phyloP scores from a whole-genome alignment of 306 rosid genomes.

The peach (Prunus persica) region DNA sequence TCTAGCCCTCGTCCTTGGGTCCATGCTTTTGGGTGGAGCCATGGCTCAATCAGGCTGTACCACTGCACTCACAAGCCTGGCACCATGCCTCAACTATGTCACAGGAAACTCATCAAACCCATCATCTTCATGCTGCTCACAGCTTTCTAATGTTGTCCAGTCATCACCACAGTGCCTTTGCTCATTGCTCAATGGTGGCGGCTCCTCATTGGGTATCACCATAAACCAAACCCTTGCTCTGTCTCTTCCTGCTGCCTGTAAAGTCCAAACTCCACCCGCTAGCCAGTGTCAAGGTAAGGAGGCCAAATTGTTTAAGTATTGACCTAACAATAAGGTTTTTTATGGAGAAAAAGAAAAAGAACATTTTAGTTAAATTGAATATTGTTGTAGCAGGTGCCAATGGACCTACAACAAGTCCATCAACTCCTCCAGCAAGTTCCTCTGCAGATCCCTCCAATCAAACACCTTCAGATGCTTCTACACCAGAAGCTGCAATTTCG shows the following conservation, averaged over 20 bases:
- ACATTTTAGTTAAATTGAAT: neutral
- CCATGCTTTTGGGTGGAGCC: conserved; percentile 28
- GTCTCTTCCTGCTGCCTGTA: conserved; percentile 60
- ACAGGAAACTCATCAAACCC: conserved; percentile 63
- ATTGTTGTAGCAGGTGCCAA: conserved; percentile 29
- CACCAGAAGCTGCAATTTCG: conserved; percentile 39
- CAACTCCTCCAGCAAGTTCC: conserved; percentile 40
- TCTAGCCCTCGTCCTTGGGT: conserved; percentile 32
- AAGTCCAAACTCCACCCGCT: conserved; percentile 60
- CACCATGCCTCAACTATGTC: conserved; percentile 58
- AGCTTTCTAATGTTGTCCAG: conserved; percentile 55
- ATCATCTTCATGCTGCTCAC: conserved; percentile 65
- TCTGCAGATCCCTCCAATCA: conserved; percentile 42
- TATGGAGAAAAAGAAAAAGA: neutral
- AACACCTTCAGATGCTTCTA: conserved; percentile 10
- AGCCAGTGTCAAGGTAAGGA: conserved; percentile 51
- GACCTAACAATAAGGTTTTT: neutral
- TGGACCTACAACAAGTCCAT: conserved; percentile 33
- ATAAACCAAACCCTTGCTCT: conserved; percentile 63
- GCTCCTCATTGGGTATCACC: conserved; percentile 46
- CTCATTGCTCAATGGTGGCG: conserved; percentile 52
- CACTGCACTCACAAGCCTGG: conserved; percentile 34
- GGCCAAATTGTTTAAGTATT: neutral
- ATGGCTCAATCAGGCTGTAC: conserved; percentile 61
- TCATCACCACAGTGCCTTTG: conserved; percentile 77